Evolutionary conservation across 345 rosid genomes (phyloP).

Genomic region (Mangifera indica): DNA sequence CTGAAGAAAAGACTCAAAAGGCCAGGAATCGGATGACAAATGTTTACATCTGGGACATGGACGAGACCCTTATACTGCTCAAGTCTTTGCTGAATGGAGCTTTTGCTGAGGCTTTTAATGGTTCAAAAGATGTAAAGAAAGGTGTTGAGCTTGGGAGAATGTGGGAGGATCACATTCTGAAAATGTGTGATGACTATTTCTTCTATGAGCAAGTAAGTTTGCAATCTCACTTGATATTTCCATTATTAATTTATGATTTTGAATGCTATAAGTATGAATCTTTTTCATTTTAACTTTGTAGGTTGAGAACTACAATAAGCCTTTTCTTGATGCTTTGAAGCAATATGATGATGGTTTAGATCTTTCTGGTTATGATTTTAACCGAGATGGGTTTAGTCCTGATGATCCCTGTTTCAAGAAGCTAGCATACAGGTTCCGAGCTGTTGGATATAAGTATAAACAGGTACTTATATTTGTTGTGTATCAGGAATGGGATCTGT

Average conservation of each 20-base stretch:
- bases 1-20: constrained; percentile 23
- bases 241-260: no score
- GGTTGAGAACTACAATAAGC: constrained; percentile 82
- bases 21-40: constrained; percentile 33
- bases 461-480: constrained; percentile 41
- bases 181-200: constrained; percentile 65
- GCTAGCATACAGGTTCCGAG: constrained; percentile 73
- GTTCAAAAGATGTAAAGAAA: constrained; percentile 60
- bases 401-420: constrained; percentile 65
- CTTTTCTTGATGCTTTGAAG: constrained; percentile 61
- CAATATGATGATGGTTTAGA: constrained; percentile 68
- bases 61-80: constrained; percentile 86
- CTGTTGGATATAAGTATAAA: constrained; percentile 50
- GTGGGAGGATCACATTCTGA: constrained; percentile 85
- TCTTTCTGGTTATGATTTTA: constrained; percentile 64
- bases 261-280: no score
- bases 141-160: constrained; percentile 68
- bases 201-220: constrained; percentile 71
- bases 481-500: constrained; percentile 2
- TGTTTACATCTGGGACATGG: constrained; percentile 89
- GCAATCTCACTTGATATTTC: background rate
- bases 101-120: constrained; percentile 53
- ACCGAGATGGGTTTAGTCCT: constrained; percentile 56
- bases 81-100: constrained; percentile 73
- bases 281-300: constrained; percentile 23